A percentile compares a stretch with the other conserved stretches of the same genome.
These are phyloP conservation scores for Rhizopogon vinicolor DNA, from an alignment of 768 basidiomycete genomes.

Conservation along the genomic window DNA sequence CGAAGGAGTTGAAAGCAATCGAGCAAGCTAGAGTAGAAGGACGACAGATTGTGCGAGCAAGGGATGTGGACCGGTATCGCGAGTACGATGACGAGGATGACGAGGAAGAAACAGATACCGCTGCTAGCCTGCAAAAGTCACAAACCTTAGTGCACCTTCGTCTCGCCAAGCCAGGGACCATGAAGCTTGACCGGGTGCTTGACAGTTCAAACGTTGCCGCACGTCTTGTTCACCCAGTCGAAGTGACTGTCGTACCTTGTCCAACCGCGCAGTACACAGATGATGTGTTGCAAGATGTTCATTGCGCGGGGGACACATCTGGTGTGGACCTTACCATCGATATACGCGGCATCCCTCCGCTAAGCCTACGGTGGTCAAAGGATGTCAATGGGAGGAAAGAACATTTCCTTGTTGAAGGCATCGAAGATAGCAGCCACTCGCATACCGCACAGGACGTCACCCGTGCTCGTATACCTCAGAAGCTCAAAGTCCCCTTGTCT, in stretches of 20 bases:
- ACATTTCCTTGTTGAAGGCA: conserved; percentile 77
- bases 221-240: conserved; percentile 57
- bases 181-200: conserved; percentile 70
- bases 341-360: conserved; percentile 69
- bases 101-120: conserved; percentile 24
- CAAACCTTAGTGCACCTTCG: conserved; percentile 73
- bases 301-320: conserved; percentile 66
- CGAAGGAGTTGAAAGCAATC: conserved; percentile 64
- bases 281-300: conserved; percentile 42
- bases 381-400: conserved; percentile 64
- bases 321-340: conserved; percentile 55
- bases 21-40: conserved; percentile 54
- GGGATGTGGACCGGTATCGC: conserved; percentile 48
- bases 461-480: conserved; percentile 38
- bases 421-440: conserved; percentile 53
- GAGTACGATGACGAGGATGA: conserved; percentile 70
- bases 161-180: conserved; percentile 64
- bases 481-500: conserved; percentile 63
- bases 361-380: conserved; percentile 74
- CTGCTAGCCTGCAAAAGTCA: conserved; percentile 59
- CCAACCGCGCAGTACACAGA: conserved; percentile 65
- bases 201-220: conserved; percentile 72
- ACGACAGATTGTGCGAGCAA: conserved; percentile 38
- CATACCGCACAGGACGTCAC: conserved; percentile 22
- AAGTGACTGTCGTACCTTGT: conserved; percentile 77